Evolutionary conservation across 176 grass and related monocot species (phyloP).

Genomic region (Echinochloa phyllopogon): DNA sequence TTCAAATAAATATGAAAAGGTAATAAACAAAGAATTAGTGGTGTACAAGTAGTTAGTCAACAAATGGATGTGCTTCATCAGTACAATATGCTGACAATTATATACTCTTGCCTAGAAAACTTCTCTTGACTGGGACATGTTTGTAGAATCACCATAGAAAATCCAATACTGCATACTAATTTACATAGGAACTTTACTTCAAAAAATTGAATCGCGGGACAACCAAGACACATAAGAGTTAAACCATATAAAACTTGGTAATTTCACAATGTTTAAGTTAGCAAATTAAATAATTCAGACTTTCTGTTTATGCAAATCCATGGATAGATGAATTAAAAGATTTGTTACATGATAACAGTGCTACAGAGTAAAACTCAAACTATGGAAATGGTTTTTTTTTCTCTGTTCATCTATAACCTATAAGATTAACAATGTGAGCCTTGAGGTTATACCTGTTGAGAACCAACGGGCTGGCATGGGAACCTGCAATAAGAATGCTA

Average conservation of each 20-base stretch:
- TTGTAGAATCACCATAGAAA: neutral
- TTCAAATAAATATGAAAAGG: slow-evolving; percentile 7
- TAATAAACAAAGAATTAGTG: slow-evolving; percentile 13
- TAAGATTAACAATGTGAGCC: slow-evolving; percentile 23
- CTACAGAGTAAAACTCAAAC: neutral
- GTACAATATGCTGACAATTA: neutral
- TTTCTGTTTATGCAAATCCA: slow-evolving; percentile 2
- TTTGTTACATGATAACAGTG: neutral
- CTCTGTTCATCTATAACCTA: slow-evolving; percentile 2
- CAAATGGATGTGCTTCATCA: slow-evolving; percentile 30
- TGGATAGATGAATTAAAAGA: slow-evolving; percentile 14
- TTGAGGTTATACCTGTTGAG: slow-evolving; percentile 41
- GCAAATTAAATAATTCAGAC: slow-evolving; percentile 8
- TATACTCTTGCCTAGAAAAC: neutral
- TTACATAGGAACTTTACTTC: neutral
- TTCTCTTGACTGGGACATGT: neutral
- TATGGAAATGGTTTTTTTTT: neutral
- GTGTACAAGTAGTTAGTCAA: neutral
- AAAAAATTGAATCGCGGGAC: neutral
- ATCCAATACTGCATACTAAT: neutral
- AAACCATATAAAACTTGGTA: slow-evolving; percentile 4
- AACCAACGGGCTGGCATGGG: slow-evolving; percentile 40
- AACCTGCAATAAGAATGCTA: slow-evolving; percentile 40
- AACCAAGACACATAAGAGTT: slow-evolving; percentile 24
- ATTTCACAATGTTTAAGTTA: slow-evolving; percentile 22